Evolutionary conservation across 495 filamentous ascomycete species (phyloP).

Genomic region (Penicillium riverlandense): DNA sequence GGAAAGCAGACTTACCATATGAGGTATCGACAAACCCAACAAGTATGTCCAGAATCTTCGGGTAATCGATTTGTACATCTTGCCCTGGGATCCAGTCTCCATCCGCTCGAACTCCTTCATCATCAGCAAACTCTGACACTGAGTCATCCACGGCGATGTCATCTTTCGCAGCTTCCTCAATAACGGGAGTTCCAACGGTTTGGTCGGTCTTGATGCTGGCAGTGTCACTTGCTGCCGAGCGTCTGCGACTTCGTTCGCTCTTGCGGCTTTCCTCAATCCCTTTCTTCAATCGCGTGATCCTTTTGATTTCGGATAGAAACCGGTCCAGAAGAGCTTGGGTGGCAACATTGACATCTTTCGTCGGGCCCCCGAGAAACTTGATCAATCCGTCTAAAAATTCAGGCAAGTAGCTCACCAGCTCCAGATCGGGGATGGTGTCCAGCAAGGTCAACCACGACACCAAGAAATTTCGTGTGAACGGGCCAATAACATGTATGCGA

Average conservation of each 20-base stretch:
- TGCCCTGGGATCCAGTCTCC: conserved; percentile 96
- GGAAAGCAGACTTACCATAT: conserved; percentile 44
- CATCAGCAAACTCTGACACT: conserved; percentile 54
- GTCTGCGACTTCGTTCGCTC: conserved; percentile 58
- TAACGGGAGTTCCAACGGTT: conserved; percentile 16
- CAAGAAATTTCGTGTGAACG: conserved; percentile 89
- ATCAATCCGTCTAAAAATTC: conserved; percentile 88
- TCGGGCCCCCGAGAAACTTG: conserved; percentile 85
- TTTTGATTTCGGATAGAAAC: conserved; percentile 90
- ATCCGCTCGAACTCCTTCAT: conserved; percentile 58
- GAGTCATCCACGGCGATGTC: conserved; percentile 48
- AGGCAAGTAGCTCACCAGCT: conserved; percentile 87
- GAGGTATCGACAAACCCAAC: conserved; percentile 84
- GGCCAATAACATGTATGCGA: conserved; percentile 85
- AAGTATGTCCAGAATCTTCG: conserved; percentile 85
- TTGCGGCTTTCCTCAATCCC: conserved; percentile 84
- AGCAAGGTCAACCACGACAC: conserved; percentile 94
- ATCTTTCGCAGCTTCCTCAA: conserved; percentile 29
- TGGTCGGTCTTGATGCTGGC: conserved; percentile 49
- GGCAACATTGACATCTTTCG: conserved; percentile 86
- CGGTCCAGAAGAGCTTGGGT: conserved; percentile 87
- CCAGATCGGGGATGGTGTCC: conserved; percentile 94
- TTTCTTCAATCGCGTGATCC: conserved; percentile 86
- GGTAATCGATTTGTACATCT: conserved; percentile 91
- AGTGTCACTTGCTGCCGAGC: conserved; percentile 57